Conservation (phyloP, 768 basidiomycete species). For the button mushroom (Agaricus bisporus) region DNA sequence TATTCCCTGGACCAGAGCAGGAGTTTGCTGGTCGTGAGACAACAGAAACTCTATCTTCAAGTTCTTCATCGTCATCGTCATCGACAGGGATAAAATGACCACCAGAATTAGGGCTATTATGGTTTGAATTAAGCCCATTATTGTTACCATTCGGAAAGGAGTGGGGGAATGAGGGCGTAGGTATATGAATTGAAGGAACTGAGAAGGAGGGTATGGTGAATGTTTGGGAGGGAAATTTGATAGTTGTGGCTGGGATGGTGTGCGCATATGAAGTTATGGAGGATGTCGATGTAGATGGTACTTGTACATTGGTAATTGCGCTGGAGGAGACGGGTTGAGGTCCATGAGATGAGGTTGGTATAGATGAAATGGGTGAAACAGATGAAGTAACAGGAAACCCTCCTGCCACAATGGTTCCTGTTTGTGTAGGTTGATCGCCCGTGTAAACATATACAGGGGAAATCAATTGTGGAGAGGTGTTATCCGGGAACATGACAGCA, state of each 20-base stretch:
- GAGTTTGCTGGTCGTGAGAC: no score
- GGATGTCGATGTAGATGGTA: background rate
- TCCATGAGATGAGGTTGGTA: background rate
- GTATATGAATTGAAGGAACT: slow-evolving; percentile 12
- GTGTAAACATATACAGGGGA: slow-evolving; percentile 43
- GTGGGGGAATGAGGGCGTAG: slow-evolving; percentile 5
- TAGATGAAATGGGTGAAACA: background rate
- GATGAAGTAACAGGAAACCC: background rate
- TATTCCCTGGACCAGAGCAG: background rate
- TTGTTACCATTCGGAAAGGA: background rate
- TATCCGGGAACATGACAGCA: slow-evolving; percentile 27
- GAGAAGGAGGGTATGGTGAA: slow-evolving; percentile 11
- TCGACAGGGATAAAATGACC: no score
- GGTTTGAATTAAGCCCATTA: background rate
- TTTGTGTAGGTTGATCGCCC: slow-evolving; percentile 30
- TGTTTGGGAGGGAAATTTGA: slow-evolving; percentile 8
- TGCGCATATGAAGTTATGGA: slow-evolving; percentile 8
- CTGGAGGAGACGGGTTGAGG: background rate
- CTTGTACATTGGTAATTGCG: background rate
- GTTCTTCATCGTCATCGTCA: no score
- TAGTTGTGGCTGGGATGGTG: slow-evolving; percentile 5
- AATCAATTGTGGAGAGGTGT: slow-evolving; percentile 32
- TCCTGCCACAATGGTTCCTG: slow-evolving; percentile 22
- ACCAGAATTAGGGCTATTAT: background rate
- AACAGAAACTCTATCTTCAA: no score